Evolutionary conservation across 2,329 filamentous ascomycete genomes (phyloP), one percentile per base, ranked within the genome.

Genomic region (Fusarium transvaalense): DNA sequence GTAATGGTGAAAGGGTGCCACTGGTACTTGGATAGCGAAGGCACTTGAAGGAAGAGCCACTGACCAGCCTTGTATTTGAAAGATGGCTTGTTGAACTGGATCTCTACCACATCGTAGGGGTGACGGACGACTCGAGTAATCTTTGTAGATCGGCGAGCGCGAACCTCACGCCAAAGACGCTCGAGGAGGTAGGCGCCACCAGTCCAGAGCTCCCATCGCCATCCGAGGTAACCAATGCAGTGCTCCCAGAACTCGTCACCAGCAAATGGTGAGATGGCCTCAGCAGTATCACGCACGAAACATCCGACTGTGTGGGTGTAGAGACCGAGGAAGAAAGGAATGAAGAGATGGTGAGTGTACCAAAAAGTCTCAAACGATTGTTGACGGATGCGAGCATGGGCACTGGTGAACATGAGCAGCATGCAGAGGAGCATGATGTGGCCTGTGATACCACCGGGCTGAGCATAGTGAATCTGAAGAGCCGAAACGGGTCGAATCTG

Each of bases 1-100:
- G 96, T 99, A 80, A 99, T 98, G 76, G 96, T 99, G 78, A 98
- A 99, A 2, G 96, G 96, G 81, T 99, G 96, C 96, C 96, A 99
- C 82, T 99, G 94, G 76, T 93, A 90, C 74, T 86, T 88, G 69
- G 93, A 97, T 55, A 99, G 89, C 9, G 92, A 91, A 0, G 96
- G 96, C 25, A 97, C 90, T 79, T 98, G 95, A 62, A 99, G 86
- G 84, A 98, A 98, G 37, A 98, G 89, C 94, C 95, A 99, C 82
- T 99, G 96, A 32, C 96, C 96, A 15, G 96, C 92, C 86, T 97
- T 98, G 88, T 99, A 99, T 76, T 90, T 93, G 91, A 99, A 97
- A 60, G 92, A 96, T 7, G 95, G 93, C 83, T 99, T 99, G 78
- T 87, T 88, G 82, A 99, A 98, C 78, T 99, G 96, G 66, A 99